These are phyloP conservation scores for Entrophospora sp. DNA, from an alignment of 192 early-diverging fungal genomes.

Conservation along the genomic window DNA sequence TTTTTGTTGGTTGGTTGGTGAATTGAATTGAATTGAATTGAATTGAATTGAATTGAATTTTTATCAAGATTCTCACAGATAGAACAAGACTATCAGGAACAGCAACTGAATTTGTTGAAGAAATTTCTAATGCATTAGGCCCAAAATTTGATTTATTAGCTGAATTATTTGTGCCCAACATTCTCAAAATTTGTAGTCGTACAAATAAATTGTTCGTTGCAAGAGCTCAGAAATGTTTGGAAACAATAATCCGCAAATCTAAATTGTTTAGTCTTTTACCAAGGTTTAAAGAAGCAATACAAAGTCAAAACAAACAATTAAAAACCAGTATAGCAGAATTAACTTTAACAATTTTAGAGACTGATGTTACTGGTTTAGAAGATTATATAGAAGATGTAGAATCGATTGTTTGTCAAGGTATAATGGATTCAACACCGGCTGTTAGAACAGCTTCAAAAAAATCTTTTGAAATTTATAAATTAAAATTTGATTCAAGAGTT, in stretches of 20 bases:
- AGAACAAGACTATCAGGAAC: slow-evolving; percentile 67
- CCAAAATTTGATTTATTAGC: slow-evolving; percentile 49
- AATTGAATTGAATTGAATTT: too few relatives aligned
- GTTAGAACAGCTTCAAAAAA: slow-evolving; percentile 38
- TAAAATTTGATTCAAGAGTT: slow-evolving; percentile 28
- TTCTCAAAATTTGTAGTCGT: slow-evolving; percentile 57
- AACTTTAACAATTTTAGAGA: slow-evolving; percentile 42
- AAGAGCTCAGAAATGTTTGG: slow-evolving; percentile 51
- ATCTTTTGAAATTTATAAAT: slow-evolving; percentile 38
- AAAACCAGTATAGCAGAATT: slow-evolving; percentile 53
- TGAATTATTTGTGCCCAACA: slow-evolving; percentile 52
- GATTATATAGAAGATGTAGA: slow-evolving; percentile 35
- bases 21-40: too few relatives aligned
- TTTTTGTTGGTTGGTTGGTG: too few relatives aligned
- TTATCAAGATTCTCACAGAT: slow-evolving; percentile 68
- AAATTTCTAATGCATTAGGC: slow-evolving; percentile 49
- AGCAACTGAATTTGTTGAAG: slow-evolving; percentile 55
- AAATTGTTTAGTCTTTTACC: slow-evolving; percentile 45
- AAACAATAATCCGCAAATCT: slow-evolving; percentile 50
- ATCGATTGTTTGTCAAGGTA: slow-evolving; percentile 34
- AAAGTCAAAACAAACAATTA: slow-evolving; percentile 54
- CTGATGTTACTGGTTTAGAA: slow-evolving; percentile 20
- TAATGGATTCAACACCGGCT: slow-evolving; percentile 39
- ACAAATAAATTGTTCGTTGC: slow-evolving; percentile 70
- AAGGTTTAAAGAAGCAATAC: slow-evolving; percentile 43